Conservation (phyloP, 2,329 filamentous ascomycete genomes). For the Alternaria dauci region DNA sequence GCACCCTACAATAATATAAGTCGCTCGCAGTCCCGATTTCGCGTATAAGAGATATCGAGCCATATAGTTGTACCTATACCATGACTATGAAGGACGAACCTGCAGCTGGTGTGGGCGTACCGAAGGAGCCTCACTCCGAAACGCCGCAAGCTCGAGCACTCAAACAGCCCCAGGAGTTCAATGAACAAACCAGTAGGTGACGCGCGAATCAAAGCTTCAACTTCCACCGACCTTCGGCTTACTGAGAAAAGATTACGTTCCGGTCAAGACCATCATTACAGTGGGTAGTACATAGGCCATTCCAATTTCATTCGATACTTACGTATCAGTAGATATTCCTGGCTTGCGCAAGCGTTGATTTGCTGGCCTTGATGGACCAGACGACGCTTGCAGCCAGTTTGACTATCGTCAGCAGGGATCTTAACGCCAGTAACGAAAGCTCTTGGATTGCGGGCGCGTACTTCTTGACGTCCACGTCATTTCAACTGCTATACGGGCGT, state of each 20-base stretch:
- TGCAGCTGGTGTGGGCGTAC: background rate
- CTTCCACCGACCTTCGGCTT: background rate
- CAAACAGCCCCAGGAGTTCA: slow-evolving; percentile 18
- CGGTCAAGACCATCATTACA: slow-evolving; percentile 30
- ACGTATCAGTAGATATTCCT: slow-evolving; percentile 27
- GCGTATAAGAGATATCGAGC: background rate
- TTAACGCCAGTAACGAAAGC: slow-evolving; percentile 58
- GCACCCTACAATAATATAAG: background rate
- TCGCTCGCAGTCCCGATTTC: background rate
- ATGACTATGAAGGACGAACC: background rate
- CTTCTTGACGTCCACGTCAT: slow-evolving; percentile 67
- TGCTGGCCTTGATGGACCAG: slow-evolving; percentile 33
- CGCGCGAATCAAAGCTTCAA: background rate
- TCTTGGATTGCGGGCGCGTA: slow-evolving; percentile 65
- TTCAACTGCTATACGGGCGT: slow-evolving; percentile 71
- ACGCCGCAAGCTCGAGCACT: background rate
- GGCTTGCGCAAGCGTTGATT: slow-evolving; percentile 34
- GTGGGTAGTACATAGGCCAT: slow-evolving; percentile 6
- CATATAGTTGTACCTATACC: background rate
- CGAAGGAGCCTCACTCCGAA: background rate
- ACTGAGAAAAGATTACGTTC: slow-evolving; percentile 24
- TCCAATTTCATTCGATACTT: background rate
- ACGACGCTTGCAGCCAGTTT: slow-evolving; percentile 34
- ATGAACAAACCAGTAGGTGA: slow-evolving; percentile 29
- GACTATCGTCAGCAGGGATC: slow-evolving; percentile 36